Conservation (phyloP, 2,329 filamentous ascomycete species). For the Microdochium paspali region DNA sequence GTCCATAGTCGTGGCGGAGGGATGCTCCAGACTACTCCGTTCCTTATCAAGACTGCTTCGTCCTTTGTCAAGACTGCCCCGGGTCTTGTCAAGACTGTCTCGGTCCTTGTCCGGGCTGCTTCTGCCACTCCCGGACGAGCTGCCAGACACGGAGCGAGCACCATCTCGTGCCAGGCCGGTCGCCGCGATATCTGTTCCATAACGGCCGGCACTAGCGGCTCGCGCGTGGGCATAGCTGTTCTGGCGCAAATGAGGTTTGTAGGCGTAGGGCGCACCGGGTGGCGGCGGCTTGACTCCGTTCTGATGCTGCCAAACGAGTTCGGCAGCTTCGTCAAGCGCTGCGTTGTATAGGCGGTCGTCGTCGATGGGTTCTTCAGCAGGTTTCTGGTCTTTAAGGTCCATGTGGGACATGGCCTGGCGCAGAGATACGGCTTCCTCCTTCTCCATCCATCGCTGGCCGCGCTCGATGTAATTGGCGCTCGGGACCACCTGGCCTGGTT, state of each 20-base stretch:
- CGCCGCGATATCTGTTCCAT: conserved; percentile 34
- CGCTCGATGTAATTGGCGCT: conserved; percentile 64
- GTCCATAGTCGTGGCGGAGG: conserved; percentile 12
- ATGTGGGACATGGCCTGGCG: conserved; percentile 66
- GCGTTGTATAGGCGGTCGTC: conserved; percentile 57
- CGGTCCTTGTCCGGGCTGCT: conserved; percentile 21
- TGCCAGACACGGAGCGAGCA: conserved; percentile 39
- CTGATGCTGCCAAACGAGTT: conserved; percentile 70
- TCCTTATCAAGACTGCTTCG: conserved; percentile 20
- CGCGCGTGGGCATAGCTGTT: conserved; percentile 63
- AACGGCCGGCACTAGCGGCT: conserved; percentile 46
- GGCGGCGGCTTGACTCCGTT: conserved; percentile 44
- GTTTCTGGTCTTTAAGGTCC: conserved; percentile 38
- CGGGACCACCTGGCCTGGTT: conserved; percentile 51
- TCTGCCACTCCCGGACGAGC: conserved; percentile 37
- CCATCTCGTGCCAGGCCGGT: conserved; percentile 35
- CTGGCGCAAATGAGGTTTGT: conserved; percentile 59
- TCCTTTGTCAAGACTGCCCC: too few relatives aligned
- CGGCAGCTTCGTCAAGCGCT: conserved; percentile 67
- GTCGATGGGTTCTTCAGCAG: conserved; percentile 11
- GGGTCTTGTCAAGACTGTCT: too few relatives aligned
- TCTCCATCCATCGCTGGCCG: conserved; percentile 70
- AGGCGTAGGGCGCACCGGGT: conserved; percentile 56
- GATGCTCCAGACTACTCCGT: conserved; percentile 22
- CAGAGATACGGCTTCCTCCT: conserved; percentile 63